Conservation (phyloP, 2,329 filamentous ascomycete genomes). For the Penicillium sp. region DNA sequence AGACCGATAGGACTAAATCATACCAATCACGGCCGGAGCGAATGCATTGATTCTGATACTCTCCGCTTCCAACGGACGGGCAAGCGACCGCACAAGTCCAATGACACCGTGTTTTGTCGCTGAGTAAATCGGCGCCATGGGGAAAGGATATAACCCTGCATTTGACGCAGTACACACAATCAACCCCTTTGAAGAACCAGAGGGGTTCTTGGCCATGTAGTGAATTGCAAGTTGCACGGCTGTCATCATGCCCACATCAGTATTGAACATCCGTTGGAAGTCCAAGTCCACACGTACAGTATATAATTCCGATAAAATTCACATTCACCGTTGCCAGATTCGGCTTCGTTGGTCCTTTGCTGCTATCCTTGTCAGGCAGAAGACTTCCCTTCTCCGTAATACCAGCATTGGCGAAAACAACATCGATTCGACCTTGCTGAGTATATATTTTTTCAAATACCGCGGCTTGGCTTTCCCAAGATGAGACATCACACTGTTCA, state of each 20-base stretch:
- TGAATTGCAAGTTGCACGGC: constrained; percentile 49
- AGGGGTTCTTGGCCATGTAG: constrained; percentile 48
- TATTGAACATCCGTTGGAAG: background rate
- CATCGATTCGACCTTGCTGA: constrained; percentile 39
- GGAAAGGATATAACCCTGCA: constrained; percentile 51
- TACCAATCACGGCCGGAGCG: constrained; percentile 50
- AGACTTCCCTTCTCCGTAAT: constrained; percentile 44
- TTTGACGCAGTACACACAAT: constrained; percentile 54
- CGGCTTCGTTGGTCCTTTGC: constrained; percentile 34
- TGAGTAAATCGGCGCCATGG: constrained; percentile 49
- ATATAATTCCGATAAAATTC: constrained; percentile 41
- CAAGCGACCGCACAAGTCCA: constrained; percentile 49
- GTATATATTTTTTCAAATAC: constrained; percentile 34
- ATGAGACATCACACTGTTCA: constrained; percentile 31
- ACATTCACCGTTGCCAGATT: constrained; percentile 36
- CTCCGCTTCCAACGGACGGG: constrained; percentile 35
- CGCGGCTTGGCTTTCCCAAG: constrained; percentile 34
- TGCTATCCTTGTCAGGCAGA: constrained; percentile 25
- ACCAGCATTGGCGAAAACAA: constrained; percentile 51
- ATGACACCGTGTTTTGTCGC: constrained; percentile 48
- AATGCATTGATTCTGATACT: constrained; percentile 51
- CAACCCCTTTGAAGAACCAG: constrained; percentile 36
- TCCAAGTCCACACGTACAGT: constrained; percentile 36
- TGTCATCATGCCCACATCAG: constrained; percentile 18
- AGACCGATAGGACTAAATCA: constrained; percentile 9